A percentile compares a stretch with the other conserved stretches of the same genome.
Evolutionary conservation across 1,284 basidiomycete species (phyloP).

Genomic region (Phellopilus nigrolimitatus): DNA sequence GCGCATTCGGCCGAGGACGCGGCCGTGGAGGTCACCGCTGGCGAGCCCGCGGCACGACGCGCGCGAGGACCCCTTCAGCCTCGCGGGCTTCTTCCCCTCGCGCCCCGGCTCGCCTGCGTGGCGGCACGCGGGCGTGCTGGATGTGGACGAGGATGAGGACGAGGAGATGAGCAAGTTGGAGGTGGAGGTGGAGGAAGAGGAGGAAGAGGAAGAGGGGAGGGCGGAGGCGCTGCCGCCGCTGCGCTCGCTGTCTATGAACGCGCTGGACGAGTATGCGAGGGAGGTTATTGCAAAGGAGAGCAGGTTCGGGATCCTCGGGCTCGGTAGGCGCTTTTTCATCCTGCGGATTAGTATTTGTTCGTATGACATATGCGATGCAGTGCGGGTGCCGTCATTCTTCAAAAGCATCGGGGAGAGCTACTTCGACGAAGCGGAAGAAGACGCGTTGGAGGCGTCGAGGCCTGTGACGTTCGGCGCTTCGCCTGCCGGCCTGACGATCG

Average conservation of each 20-base stretch:
- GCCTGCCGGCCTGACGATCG: background rate
- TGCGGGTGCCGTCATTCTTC: constrained; percentile 12
- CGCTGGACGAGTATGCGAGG: constrained; percentile 25
- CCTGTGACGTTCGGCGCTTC: background rate
- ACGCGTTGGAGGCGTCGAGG: constrained; percentile 5
- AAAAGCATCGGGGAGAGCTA: constrained; percentile 1
- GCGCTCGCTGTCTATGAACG: constrained; percentile 12
- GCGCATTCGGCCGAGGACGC: constrained; percentile 19
- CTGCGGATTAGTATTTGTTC: constrained; percentile 25
- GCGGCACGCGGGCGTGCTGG: constrained; percentile 22
- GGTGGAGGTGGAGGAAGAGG: constrained; percentile 2
- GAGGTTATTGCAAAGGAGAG: constrained; percentile 42
- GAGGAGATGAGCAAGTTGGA: background rate
- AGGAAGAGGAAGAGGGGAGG: background rate
- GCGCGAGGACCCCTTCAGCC: constrained; percentile 44
- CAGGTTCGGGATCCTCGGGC: constrained; percentile 43
- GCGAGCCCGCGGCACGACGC: constrained; percentile 21
- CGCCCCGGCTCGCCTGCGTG: constrained; percentile 24
- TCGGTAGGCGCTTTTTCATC: constrained; percentile 33
- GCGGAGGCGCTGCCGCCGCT: constrained; percentile 11
- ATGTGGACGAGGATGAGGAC: background rate
- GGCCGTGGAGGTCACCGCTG: background rate
- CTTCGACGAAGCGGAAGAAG: constrained; percentile 11
- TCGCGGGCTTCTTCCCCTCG: constrained; percentile 46
- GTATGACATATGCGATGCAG: constrained; percentile 17